Percentiles rank a stretch among this genome's conserved stretches.
Evolutionary conservation across 2,329 filamentous ascomycete species (phyloP).

Genomic region (Periconia digitata): DNA sequence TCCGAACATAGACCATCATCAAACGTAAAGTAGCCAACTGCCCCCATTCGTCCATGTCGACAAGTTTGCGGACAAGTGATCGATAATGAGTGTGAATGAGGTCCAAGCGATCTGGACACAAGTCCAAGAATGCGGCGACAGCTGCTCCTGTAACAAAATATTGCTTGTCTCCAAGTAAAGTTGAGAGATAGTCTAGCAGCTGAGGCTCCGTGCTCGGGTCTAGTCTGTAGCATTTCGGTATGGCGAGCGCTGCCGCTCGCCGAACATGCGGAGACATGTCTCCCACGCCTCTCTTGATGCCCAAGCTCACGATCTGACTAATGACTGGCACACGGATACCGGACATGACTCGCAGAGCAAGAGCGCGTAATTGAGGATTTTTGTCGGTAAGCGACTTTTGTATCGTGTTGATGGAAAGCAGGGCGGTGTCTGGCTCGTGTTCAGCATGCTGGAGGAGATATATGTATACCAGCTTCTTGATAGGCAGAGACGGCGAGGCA

Average conservation of each 20-base stretch:
- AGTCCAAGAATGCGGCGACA: slow-evolving; percentile 82
- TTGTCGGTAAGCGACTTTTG: slow-evolving; percentile 94
- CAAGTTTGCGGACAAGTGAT: slow-evolving; percentile 79
- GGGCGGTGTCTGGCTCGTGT: slow-evolving; percentile 88
- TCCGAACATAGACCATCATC: slow-evolving; percentile 81
- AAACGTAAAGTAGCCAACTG: slow-evolving; percentile 81
- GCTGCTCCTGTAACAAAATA: slow-evolving; percentile 97
- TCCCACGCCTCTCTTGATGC: slow-evolving; percentile 88
- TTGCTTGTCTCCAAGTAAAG: slow-evolving; percentile 82
- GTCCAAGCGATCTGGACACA: slow-evolving; percentile 86
- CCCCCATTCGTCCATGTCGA: slow-evolving; percentile 99
- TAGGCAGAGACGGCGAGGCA: slow-evolving; percentile 87
- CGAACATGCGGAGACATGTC: slow-evolving; percentile 96
- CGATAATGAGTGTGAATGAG: slow-evolving; percentile 90
- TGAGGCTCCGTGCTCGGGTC: slow-evolving; percentile 85
- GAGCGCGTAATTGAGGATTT: slow-evolving; percentile 85
- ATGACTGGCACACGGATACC: slow-evolving; percentile 97
- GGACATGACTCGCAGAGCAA: slow-evolving; percentile 95
- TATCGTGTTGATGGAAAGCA: slow-evolving; percentile 97
- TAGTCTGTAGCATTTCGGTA: slow-evolving; percentile 92
- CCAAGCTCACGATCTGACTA: slow-evolving; percentile 93
- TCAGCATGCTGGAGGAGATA: slow-evolving; percentile 97
- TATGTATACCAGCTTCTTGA: slow-evolving; percentile 98
- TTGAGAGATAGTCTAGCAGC: slow-evolving; percentile 77
- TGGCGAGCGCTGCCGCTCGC: slow-evolving; percentile 87